Base-by-base conservation (phyloP, 2,329 filamentous ascomycete species). In the Pyrenophora graminea region DNA sequence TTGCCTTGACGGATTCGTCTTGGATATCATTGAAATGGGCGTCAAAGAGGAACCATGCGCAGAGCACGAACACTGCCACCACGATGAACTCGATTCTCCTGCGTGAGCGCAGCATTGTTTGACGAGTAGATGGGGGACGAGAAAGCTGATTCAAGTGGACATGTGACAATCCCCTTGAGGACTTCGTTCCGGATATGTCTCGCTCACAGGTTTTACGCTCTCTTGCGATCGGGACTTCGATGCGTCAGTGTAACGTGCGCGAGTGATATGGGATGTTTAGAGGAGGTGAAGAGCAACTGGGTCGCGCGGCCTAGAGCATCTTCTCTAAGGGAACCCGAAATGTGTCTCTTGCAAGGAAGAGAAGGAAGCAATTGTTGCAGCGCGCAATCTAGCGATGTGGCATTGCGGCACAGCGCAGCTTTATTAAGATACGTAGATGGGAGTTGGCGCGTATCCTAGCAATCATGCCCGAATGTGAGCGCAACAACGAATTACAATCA, bases 11-110 rank as follows among this genome's bases (percentile, higher is more conserved):
- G 27, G 10, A 9, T 15, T 41, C 33, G 40, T 45, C 10, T 54
- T 50, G 34, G 8, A 36, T 38, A 31, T 15, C 31, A 36, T 56
- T 47, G 32, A 62, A 58, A 5, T 51, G 43, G 31, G 48, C 36
- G 39, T 54, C 42, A 19, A 62, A 58, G 36, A 62, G 43, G 8
- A 53, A 51, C 51, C 52, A 60, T 38, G 38, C 32, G 46, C 54
- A 56, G 25, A 62, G 50, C 7, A 58, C 4, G 21, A 58, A 53
- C n/a, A 58, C 49, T 43, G 50, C 52, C 33, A 58, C 36, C 38
- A 58, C 51, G 9, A 48, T 15, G 7, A 45, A 51, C 38, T 51
- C 59, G 17, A 60, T 39, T 32, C 45, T 53, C 19, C 50, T 58
- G 30, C 31, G 47, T 30, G 25, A 55, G 39, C 27, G 54, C 44